phyloP scores from a whole-genome alignment of 2,329 filamentous ascomycete genomes.

The Epichloe brachyelytri region DNA sequence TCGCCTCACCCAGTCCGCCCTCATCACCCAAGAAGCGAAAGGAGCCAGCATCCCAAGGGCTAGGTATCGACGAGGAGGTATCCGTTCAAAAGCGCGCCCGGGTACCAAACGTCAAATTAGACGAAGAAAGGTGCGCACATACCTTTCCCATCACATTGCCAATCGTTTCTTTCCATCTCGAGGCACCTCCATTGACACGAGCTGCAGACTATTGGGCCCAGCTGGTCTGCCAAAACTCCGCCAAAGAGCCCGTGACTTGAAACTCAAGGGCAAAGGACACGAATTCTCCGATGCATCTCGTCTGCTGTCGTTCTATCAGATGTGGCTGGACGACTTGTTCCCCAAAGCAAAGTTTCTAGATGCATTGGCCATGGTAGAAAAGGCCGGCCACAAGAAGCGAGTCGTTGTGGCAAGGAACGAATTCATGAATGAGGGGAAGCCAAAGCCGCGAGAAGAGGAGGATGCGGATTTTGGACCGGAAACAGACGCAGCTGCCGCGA shows the following conservation, averaged over 20 bases:
- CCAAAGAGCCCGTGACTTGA: conserved; percentile 55
- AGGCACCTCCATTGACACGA: not conserved
- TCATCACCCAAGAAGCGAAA: conserved; percentile 34
- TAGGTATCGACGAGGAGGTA: conserved; percentile 81
- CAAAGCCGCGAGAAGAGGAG: conserved; percentile 26
- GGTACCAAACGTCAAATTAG: conserved; percentile 67
- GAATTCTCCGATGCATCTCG: conserved; percentile 82
- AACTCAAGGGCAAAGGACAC: conserved; percentile 85
- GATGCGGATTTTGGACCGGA: conserved; percentile 19
- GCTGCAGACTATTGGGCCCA: conserved; percentile 61
- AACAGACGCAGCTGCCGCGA: conserved; percentile 8
- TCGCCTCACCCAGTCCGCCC: conserved; percentile 32
- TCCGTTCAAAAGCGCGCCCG: conserved; percentile 64
- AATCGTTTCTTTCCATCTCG: not conserved
- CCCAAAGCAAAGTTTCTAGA: conserved; percentile 91
- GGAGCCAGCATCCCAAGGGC: conserved; percentile 31
- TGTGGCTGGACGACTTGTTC: conserved; percentile 94
- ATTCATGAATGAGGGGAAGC: conserved; percentile 71
- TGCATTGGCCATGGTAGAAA: conserved; percentile 81
- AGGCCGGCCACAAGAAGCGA: conserved; percentile 72
- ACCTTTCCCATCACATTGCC: not conserved
- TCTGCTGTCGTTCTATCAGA: conserved; percentile 80
- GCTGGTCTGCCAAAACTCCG: conserved; percentile 75
- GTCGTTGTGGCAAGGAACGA: conserved; percentile 63
- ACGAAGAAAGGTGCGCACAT: conserved; percentile 53